These are phyloP conservation scores for Colletotrichum orchidophilum DNA, from an alignment of 2,329 filamentous ascomycete genomes.

Conservation along the genomic window DNA sequence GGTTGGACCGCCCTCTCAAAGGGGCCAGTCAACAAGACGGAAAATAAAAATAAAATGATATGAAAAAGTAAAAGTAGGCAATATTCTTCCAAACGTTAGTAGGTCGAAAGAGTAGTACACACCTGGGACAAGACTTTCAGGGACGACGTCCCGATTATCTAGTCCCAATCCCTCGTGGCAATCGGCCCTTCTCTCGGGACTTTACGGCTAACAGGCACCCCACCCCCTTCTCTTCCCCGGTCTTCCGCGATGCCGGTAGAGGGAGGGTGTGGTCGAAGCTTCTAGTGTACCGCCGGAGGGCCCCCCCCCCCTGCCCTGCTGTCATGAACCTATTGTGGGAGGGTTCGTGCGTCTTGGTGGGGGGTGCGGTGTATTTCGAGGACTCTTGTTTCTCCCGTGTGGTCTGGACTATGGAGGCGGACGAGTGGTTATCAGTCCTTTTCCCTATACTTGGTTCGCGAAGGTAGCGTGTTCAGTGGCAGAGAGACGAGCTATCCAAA, in stretches of 20 bases:
- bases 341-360: background rate
- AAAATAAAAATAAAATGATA: background rate
- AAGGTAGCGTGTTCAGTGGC: background rate
- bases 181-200: slow-evolving; percentile 33
- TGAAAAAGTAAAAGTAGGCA: no score
- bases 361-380: background rate
- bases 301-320: no score
- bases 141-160: slow-evolving; percentile 33
- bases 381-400: background rate
- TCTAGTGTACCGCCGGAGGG: background rate
- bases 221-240: background rate
- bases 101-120: background rate
- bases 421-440: background rate
- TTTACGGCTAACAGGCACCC: slow-evolving; percentile 19
- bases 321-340: background rate
- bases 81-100: background rate
- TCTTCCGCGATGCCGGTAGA: slow-evolving; percentile 26
- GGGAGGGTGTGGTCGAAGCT: slow-evolving; percentile 2
- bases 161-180: slow-evolving; percentile 19
- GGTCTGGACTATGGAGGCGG: no score
- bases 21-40: background rate
- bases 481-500: background rate
- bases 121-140: background rate
- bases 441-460: background rate
- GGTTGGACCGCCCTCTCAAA: no score